Evolutionary conservation across 208 protist species (phyloP).

Genomic region (Trypanosomatidae sp.): DNA sequence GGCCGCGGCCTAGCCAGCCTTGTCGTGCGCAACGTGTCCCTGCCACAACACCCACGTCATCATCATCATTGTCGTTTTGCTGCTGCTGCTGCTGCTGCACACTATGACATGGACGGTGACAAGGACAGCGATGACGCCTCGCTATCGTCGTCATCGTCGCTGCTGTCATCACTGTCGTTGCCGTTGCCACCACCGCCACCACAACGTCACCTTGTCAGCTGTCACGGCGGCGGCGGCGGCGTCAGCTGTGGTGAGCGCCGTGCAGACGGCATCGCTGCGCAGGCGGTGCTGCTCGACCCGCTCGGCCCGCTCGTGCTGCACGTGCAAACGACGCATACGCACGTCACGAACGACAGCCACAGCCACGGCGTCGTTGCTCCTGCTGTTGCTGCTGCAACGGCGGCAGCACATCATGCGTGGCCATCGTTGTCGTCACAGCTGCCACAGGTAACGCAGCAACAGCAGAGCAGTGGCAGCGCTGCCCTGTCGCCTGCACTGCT

Average conservation of each 20-base stretch:
- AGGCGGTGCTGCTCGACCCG: constrained; percentile 44
- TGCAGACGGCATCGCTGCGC: constrained; percentile 15
- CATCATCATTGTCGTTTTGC: too few species aligned
- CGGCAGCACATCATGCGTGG: not conserved
- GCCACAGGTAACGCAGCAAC: not conserved
- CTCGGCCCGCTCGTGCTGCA: constrained; percentile 46
- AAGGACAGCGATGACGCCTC: not conserved
- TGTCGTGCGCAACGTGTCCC: constrained; percentile 3
- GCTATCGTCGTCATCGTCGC: not conserved
- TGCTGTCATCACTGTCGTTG: not conserved
- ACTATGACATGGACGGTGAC: not conserved
- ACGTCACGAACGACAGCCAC: not conserved
- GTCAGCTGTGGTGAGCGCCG: constrained; percentile 29
- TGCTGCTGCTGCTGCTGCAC: too few species aligned
- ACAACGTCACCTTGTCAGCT: too few species aligned
- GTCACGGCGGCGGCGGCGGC: constrained; percentile 12
- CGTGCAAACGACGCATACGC: constrained; percentile 9
- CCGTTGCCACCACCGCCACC: not conserved
- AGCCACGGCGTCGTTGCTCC: too few species aligned
- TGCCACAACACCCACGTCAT: not conserved
- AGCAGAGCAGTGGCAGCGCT: not conserved
- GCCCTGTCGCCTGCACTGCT: constrained; percentile 1
- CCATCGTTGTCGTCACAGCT: too few species aligned
- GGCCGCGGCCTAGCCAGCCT: constrained; percentile 46
- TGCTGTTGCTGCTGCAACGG: not conserved